These are phyloP conservation scores for Trypanosoma caninum DNA, from an alignment of 208 protist species.

Conservation along the genomic window DNA sequence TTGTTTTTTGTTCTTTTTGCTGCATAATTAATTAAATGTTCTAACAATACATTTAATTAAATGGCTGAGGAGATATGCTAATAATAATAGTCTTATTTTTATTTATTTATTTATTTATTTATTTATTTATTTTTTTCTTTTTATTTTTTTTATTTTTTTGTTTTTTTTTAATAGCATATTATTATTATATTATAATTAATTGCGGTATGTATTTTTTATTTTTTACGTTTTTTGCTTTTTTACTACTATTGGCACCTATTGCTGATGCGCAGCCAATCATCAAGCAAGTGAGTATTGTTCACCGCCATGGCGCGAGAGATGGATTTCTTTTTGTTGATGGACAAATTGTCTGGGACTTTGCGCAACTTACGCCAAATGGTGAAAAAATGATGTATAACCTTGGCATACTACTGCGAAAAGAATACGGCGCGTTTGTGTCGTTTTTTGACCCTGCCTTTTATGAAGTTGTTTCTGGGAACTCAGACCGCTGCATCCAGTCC, in stretches of 20 bases:
- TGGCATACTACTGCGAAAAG: constrained; percentile 9
- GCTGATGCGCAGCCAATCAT: constrained; percentile 2
- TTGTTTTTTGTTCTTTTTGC: constrained; percentile 10
- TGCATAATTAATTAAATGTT: neutral
- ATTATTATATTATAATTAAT: neutral
- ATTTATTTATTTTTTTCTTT: neutral
- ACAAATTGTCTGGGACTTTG: constrained; percentile 14
- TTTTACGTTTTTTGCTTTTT: neutral
- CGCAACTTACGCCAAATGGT: constrained; percentile 24
- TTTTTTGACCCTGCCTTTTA: constrained; percentile 5
- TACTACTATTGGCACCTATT: neutral
- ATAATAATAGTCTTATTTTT: neutral
- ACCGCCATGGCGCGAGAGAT: constrained; percentile 26
- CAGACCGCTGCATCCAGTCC: constrained; percentile 23
- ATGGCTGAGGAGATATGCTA: neutral
- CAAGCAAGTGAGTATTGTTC: constrained; percentile 22
- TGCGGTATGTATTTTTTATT: constrained; percentile 2
- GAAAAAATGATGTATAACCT: constrained; percentile 26
- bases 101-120: neutral
- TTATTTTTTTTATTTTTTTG: constrained; percentile 10
- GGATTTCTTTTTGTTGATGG: constrained; percentile 9
- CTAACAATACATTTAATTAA: neutral
- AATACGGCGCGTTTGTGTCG: constrained; percentile 12
- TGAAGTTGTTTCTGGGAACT: constrained; percentile 6
- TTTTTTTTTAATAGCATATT: no score